A percentile compares a stretch with the other conserved stretches of the same genome.
These are phyloP conservation scores for Saccharomyces hybrid DNA, from an alignment of 1,139 yeast species.

Conservation along the genomic window DNA sequence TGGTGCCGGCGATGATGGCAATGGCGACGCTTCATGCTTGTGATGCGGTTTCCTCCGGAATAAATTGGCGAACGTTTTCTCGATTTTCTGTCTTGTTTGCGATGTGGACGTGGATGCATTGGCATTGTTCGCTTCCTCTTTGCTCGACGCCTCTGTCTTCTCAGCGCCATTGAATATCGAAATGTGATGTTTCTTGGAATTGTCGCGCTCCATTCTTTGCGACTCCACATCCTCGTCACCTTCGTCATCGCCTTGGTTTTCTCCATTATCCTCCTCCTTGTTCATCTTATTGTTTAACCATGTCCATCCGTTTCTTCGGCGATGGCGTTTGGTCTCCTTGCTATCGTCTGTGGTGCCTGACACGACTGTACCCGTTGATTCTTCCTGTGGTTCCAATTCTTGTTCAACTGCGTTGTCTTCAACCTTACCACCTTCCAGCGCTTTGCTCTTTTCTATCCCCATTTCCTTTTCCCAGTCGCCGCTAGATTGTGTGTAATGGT, in stretches of 20 bases:
- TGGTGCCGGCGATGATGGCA: background rate
- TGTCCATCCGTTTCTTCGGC: constrained; percentile 13
- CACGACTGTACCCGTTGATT: background rate
- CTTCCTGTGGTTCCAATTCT: background rate
- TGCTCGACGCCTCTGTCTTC: background rate
- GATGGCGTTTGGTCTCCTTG: constrained; percentile 1
- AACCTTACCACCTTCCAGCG: background rate
- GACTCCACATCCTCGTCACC: constrained; percentile 1
- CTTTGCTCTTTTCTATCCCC: constrained; percentile 2
- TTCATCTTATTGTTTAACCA: constrained; percentile 25
- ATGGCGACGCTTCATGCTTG: background rate
- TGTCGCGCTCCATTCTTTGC: background rate
- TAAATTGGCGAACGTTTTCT: constrained; percentile 3
- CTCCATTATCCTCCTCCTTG: constrained; percentile 20
- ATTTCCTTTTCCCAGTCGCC: constrained; percentile 9
- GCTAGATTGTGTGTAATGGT: constrained; percentile 16
- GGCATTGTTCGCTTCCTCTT: background rate
- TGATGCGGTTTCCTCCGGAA: constrained; percentile 5
- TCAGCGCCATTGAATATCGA: background rate
- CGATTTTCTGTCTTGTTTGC: constrained; percentile 1
- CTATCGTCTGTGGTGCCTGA: background rate
- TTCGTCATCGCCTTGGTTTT: constrained; percentile 5
- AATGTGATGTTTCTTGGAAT: background rate
- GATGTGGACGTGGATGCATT: background rate
- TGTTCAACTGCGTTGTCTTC: background rate